Percentiles rank a stretch among this genome's conserved stretches.
Conservation (phyloP, 2,329 filamentous ascomycete species). For the Fusarium sp. region DNA sequence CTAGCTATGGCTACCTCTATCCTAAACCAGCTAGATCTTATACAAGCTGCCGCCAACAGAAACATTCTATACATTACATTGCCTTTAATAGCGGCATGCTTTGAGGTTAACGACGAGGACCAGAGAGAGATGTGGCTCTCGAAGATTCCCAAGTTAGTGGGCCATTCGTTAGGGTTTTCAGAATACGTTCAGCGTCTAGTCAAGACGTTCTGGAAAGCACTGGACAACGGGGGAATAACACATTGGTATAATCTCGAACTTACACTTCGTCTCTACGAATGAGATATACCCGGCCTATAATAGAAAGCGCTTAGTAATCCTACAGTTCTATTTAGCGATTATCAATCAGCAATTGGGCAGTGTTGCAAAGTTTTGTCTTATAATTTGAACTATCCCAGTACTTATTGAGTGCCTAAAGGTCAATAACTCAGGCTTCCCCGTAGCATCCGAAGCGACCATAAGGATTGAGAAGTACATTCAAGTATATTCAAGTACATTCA, state of each 20-base stretch:
- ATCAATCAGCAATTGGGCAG: too few species aligned
- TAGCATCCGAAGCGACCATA: too few species aligned
- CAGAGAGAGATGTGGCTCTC: conserved; percentile 12
- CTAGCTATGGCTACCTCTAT: conserved; percentile 35
- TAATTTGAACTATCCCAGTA: too few species aligned
- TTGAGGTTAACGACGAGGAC: conserved; percentile 32
- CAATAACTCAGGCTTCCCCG: too few species aligned
- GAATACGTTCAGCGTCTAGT: neutral
- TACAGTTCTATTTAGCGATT: too few species aligned
- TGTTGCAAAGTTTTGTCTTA: too few species aligned
- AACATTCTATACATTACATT: neutral
- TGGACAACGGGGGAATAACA: neutral
- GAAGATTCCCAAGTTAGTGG: neutral
- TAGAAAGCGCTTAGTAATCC: too few species aligned
- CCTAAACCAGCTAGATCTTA: conserved; percentile 39
- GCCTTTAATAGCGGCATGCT: conserved; percentile 34
- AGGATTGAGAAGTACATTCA: too few species aligned
- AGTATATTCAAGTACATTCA: too few species aligned
- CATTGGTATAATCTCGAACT: neutral
- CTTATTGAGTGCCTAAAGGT: too few species aligned
- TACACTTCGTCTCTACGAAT: neutral
- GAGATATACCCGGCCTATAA: too few species aligned
- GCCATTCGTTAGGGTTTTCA: neutral
- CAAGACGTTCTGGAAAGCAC: neutral
- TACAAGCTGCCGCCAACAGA: conserved; percentile 8